Base-by-base conservation (phyloP, 225 moss, liverwort and hornwort species). In the Sphagnum tenellum region DNA sequence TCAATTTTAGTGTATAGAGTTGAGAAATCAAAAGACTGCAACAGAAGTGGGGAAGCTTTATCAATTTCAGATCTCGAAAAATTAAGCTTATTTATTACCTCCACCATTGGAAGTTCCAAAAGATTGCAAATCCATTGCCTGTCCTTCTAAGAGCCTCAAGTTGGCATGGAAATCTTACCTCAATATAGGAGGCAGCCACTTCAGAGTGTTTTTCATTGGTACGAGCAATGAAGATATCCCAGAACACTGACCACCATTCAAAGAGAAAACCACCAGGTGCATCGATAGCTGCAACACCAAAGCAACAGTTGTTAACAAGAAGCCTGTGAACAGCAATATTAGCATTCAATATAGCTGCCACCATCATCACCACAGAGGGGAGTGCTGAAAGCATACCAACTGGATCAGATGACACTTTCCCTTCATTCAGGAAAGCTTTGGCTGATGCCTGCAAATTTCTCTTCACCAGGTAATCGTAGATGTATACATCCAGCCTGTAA, bases 241-340 rank as follows among this genome's bases (percentile, higher is more conserved):
- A 96, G 69, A 96, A 96, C 5, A 96, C 95, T 10, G 95, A 96
- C 95, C 95, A 96, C 95, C 95, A 96, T 84, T 96, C 95, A 72
- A 96, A 96, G 58, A 96, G 73, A 72, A 96, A 96, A n/a, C 95
- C 95, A 66, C 95, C 95, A 14, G 95, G 95, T 54, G 95, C 95
- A 79, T 96, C 95, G 61, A 96, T 96, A 47, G 95, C 95, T 96
- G 89, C 62, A 60, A 76, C 56, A 55, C 61, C 55, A 78, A 64
- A 62, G 45, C 59, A 48, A 46, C 3, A 29, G 29, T 29, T 29
- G 29, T 29, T 29, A 29, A 29, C 29, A 29, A 29, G 29, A 29
- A 29, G 29, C 29, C 29, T 1, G 1, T 29, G 29, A 29, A 29
- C 29, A 29, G 29, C 29, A 29, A 29, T 29, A 29, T 29, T 29